phyloP scores from a whole-genome alignment of 2,329 filamentous ascomycete species.

The Alternaria consortialis region DNA sequence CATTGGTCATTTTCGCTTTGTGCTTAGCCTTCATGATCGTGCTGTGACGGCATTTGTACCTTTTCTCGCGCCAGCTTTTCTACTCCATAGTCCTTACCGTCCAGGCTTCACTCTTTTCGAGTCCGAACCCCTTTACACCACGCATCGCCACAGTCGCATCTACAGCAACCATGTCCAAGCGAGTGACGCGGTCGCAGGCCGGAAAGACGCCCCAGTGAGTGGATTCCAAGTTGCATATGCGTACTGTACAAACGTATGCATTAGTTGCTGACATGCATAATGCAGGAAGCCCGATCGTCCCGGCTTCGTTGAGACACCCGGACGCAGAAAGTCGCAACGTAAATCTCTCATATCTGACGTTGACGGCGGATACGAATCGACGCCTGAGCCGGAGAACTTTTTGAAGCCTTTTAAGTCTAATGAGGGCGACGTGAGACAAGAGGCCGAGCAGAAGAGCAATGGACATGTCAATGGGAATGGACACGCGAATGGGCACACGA shows the following conservation, averaged over 20 bases:
- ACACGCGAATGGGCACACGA: conserved; percentile 30
- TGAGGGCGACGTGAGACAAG: conserved; percentile 9
- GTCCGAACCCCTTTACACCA: conserved; percentile 22
- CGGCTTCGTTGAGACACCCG: conserved; percentile 61
- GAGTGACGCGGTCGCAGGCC: conserved; percentile 58
- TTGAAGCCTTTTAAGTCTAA: conserved; percentile 15
- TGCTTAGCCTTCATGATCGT: conserved; percentile 13
- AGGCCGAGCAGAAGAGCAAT: conserved; percentile 43
- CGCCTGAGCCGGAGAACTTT: conserved; percentile 45
- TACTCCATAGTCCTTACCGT: not conserved
- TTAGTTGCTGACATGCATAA: conserved; percentile 32
- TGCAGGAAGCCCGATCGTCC: conserved; percentile 53
- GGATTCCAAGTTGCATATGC: not conserved
- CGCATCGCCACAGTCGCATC: conserved; percentile 23
- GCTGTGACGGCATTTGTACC: conserved; percentile 16
- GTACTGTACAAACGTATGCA: not conserved
- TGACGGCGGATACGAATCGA: conserved; percentile 45
- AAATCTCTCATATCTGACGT: conserved; percentile 48
- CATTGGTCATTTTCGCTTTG: conserved; percentile 17
- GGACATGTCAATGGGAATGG: conserved; percentile 45
- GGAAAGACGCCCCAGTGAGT: conserved; percentile 60
- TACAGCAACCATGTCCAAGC: conserved; percentile 45
- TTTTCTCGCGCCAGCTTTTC: conserved; percentile 3
- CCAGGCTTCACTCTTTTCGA: not conserved
- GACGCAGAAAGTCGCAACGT: conserved; percentile 54